Conservation (phyloP, 2,329 filamentous ascomycete genomes). For the Hymenoscyphus scutula region DNA sequence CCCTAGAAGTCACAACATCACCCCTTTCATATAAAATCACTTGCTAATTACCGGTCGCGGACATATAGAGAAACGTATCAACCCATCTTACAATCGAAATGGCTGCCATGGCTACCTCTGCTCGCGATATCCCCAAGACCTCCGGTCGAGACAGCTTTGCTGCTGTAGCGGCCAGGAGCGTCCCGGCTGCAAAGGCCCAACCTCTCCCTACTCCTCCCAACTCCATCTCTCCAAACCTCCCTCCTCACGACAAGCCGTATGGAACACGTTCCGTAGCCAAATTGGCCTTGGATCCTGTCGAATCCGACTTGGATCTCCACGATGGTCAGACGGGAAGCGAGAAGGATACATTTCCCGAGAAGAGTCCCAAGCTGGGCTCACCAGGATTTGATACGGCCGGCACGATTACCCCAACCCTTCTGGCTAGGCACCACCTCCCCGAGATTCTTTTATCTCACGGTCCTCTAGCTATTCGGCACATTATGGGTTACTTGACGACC, state of each 20-base stretch:
- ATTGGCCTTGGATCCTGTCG: conserved; percentile 60
- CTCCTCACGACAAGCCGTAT: conserved; percentile 74
- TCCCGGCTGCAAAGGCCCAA: conserved; percentile 53
- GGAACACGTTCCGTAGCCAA: conserved; percentile 37
- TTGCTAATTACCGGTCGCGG: conserved; percentile 32
- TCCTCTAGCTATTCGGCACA: conserved; percentile 87
- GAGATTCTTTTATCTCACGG: conserved; percentile 88
- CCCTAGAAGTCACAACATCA: conserved; percentile 15
- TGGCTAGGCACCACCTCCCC: conserved; percentile 87
- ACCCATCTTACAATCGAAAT: conserved; percentile 43
- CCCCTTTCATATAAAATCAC: conserved; percentile 15
- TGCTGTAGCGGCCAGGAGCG: conserved; percentile 67
- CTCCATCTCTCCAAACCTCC: conserved; percentile 86
- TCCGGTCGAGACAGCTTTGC: conserved; percentile 66
- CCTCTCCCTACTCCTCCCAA: conserved; percentile 87
- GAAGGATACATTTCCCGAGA: conserved; percentile 25
- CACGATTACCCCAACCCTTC: conserved; percentile 78
- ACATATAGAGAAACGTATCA: conserved; percentile 35
- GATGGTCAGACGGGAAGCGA: conserved; percentile 55
- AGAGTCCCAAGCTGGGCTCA: conserved; percentile 25
- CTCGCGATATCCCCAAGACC: conserved; percentile 64
- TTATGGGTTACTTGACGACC: conserved; percentile 92
- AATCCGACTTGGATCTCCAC: conserved; percentile 85
- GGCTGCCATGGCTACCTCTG: conserved; percentile 62
- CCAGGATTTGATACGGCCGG: conserved; percentile 66